These are phyloP conservation scores for Rhizophlyctis rosea DNA, from an alignment of 192 early-diverging fungal species.

Conservation along the genomic window DNA sequence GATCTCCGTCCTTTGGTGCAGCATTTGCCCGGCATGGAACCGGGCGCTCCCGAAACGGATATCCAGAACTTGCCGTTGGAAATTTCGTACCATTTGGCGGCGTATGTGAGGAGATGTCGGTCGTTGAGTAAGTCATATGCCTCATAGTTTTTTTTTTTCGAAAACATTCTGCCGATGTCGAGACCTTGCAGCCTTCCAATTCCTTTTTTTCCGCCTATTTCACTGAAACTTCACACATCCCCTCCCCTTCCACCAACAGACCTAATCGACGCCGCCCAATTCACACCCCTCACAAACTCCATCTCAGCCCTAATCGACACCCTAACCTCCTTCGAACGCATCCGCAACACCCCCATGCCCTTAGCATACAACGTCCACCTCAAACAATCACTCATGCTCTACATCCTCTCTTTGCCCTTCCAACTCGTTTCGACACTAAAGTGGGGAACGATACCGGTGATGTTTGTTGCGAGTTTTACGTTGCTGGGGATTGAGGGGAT, in stretches of 20 bases:
- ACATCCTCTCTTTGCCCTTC: conserved; percentile 78
- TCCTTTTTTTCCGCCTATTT: background rate
- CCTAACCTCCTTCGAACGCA: conserved; percentile 71
- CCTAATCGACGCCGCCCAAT: conserved; percentile 22
- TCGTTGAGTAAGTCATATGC: conserved; percentile 14
- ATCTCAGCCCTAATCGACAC: conserved; percentile 31
- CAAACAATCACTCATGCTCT: conserved; percentile 44
- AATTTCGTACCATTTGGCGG: conserved; percentile 34
- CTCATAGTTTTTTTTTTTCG: background rate
- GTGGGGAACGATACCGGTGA: conserved; percentile 65
- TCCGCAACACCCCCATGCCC: conserved; percentile 82
- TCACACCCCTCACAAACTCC: too few species aligned
- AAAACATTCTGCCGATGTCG: background rate
- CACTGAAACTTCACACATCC: background rate
- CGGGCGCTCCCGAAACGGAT: conserved; percentile 32
- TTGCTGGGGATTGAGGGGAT: conserved; percentile 74
- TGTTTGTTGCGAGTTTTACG: conserved; percentile 61
- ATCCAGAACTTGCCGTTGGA: conserved; percentile 37
- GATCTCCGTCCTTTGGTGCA: conserved; percentile 67
- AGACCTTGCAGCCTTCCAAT: conserved; percentile 7
- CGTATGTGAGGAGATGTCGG: conserved; percentile 25
- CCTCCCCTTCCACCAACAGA: conserved; percentile 18
- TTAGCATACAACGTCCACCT: conserved; percentile 86
- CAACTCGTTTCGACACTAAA: conserved; percentile 55
- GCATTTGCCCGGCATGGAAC: conserved; percentile 59